phyloP scores from a whole-genome alignment of 352 stramenopile species.

The Pythium phragmitis region DNA sequence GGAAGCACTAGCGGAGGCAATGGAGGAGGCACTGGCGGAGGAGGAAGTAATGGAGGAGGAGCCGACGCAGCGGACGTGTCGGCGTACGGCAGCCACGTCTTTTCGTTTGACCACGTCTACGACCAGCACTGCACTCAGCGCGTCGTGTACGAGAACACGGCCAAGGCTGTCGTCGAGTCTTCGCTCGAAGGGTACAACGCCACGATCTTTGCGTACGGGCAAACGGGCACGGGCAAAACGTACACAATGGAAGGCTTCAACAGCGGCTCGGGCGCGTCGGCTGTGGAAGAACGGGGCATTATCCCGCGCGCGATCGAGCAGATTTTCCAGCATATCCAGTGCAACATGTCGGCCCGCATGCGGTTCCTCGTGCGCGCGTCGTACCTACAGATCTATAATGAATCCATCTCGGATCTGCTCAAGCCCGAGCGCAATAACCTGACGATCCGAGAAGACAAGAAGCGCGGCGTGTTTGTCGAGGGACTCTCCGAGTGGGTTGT shows the following conservation, averaged over 20 bases:
- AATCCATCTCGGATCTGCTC: constrained; percentile 93
- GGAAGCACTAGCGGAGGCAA: constrained; percentile 5
- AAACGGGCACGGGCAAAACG: constrained; percentile 92
- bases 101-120: constrained; percentile 95
- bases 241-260: constrained; percentile 98
- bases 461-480: constrained; percentile 93
- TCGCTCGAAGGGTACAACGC: constrained; percentile 92
- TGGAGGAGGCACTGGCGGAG: constrained; percentile 9
- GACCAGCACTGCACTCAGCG: constrained; percentile 89
- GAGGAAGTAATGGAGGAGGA: not conserved
- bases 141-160: constrained; percentile 93
- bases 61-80: constrained; percentile 27
- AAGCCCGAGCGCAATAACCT: constrained; percentile 92
- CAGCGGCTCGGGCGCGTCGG: constrained; percentile 61
- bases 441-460: constrained; percentile 93
- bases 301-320: constrained; percentile 98
- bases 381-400: constrained; percentile 96
- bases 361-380: constrained; percentile 91
- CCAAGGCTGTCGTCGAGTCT: constrained; percentile 90
- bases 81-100: constrained; percentile 86
- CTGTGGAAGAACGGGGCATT: constrained; percentile 93
- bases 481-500: constrained; percentile 95
- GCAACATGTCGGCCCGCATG: constrained; percentile 78
- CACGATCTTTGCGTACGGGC: constrained; percentile 90
- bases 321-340: constrained; percentile 91